Base-by-base conservation (phyloP, 2,329 filamentous ascomycete species). In the Lasiodiplodia hormozganensis region DNA sequence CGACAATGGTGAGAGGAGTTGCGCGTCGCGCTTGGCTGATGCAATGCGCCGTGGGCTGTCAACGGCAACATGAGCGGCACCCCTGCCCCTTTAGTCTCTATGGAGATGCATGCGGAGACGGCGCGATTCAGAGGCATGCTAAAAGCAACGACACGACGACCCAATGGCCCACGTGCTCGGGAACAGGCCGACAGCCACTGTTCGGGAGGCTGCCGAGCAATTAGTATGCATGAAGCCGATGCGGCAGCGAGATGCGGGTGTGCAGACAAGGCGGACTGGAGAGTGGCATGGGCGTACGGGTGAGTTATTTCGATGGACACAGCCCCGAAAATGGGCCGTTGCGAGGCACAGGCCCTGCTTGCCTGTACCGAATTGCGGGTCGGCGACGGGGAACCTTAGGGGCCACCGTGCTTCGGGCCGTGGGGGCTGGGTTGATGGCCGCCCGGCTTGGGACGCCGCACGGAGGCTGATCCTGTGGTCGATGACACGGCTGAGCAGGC, bases 321-420 rank as follows among this genome's bases (percentile, higher is more conserved):
- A 51, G 58, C 58, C 58, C 58, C 58, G 58, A 62, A 62, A 62
- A 49, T 51, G 43, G 54, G 36, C 36, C 58, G 58, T n/a, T 6
- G 40, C 4, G 23, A n/a, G 43, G 58, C 21, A 21, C 21, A 60
- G 57, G 40, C 36, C 36, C 14, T 23, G 23, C 23, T 23, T 23
- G 23, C 23, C 2, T 23, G 23, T 47, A 36, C 10, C 25, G 21
- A n/a, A 51, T 49, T 31, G 58, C 58, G 58, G 58, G 25, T 36
- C 58, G 43, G 16, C 14, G 56, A 28, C 56, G 56, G 58, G 58
- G 40, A 28, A 28, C 25, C 25, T 28, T 28, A 62, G 49, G 40
- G 14, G 36, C 56, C 25, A n/a, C 7, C 43, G 43, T 47, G n/a
- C 18, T 62, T 62, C 40, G 58, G 58, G 25, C 58, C 56, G 56